phyloP scores from a whole-genome alignment of 2,329 filamentous ascomycete genomes.

The Gliomastix tumulicola region DNA sequence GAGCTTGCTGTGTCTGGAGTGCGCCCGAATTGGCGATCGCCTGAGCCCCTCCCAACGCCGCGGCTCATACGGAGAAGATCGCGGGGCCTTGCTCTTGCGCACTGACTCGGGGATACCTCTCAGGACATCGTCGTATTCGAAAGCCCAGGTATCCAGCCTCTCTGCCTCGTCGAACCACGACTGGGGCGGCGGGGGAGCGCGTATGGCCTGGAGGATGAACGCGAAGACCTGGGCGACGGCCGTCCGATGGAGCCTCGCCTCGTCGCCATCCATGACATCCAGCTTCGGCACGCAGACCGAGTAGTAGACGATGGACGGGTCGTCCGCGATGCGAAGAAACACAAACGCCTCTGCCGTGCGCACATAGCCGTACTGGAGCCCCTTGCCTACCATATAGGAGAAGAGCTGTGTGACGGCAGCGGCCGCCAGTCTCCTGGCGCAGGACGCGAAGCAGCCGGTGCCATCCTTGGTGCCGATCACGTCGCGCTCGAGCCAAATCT shows the following conservation, averaged over 20 bases:
- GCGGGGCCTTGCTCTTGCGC: constrained; percentile 10
- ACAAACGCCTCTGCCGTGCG: constrained; percentile 22
- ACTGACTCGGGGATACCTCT: constrained; percentile 12
- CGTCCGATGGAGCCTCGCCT: constrained; percentile 23
- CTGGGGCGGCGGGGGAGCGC: constrained; percentile 13
- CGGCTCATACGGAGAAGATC: constrained; percentile 16
- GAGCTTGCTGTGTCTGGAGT: constrained; percentile 4
- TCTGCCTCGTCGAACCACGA: constrained; percentile 20
- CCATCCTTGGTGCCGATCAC: constrained; percentile 23
- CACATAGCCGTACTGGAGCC: constrained; percentile 21
- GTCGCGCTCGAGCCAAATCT: constrained; percentile 22
- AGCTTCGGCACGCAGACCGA: constrained; percentile 20
- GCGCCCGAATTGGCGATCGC: constrained; percentile 10
- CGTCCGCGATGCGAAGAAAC: constrained; percentile 23
- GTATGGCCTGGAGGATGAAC: constrained; percentile 25
- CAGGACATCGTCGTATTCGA: constrained; percentile 22
- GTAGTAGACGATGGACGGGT: constrained; percentile 24
- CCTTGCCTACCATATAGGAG: constrained; percentile 23
- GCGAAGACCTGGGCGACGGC: constrained; percentile 29
- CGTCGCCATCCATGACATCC: constrained; percentile 23
- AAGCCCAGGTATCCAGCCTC: constrained; percentile 20
- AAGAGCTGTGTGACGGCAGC: constrained; percentile 31
- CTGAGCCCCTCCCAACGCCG: constrained; percentile 18
- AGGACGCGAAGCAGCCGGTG: constrained; percentile 17
- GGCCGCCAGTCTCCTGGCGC: constrained; percentile 18